These are phyloP conservation scores for Candida pseudoglaebosa DNA, from an alignment of 805 yeast species.

Conservation along the genomic window DNA sequence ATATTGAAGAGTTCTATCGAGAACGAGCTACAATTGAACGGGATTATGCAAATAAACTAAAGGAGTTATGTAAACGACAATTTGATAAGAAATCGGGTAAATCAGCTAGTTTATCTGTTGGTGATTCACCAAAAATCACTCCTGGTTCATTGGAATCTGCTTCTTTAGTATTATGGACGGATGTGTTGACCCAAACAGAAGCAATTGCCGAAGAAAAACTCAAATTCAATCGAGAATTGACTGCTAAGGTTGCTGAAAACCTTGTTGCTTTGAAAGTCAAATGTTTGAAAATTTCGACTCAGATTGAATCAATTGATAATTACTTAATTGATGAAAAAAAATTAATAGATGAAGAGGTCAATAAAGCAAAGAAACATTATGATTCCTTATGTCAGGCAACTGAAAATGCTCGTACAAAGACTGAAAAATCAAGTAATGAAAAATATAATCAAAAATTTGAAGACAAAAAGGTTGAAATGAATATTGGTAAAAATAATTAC, in stretches of 20 bases:
- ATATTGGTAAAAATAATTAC: constrained; percentile 79
- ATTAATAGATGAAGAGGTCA: constrained; percentile 51
- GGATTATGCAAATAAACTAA: constrained; percentile 72
- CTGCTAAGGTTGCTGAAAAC: constrained; percentile 57
- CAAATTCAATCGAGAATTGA: constrained; percentile 57
- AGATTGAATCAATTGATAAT: constrained; percentile 58
- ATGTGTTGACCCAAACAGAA: constrained; percentile 80
- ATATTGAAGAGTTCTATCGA: constrained; percentile 76
- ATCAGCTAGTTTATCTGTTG: constrained; percentile 72
- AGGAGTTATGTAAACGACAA: constrained; percentile 60
- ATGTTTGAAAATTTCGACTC: constrained; percentile 50
- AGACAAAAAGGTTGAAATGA: constrained; percentile 76
- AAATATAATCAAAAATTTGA: constrained; percentile 51
- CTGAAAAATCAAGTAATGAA: constrained; percentile 51
- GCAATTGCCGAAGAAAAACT: constrained; percentile 63
- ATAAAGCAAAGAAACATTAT: constrained; percentile 68
- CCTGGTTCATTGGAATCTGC: constrained; percentile 95
- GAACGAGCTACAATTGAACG: constrained; percentile 80
- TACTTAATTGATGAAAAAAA: constrained; percentile 47
- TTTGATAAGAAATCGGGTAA: constrained; percentile 72
- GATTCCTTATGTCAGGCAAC: constrained; percentile 76
- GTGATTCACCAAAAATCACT: constrained; percentile 84
- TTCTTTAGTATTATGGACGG: constrained; percentile 84
- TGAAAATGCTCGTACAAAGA: constrained; percentile 74
- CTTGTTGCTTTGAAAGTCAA: constrained; percentile 50